These are phyloP conservation scores for Cryphonectria radicalis DNA, from an alignment of 2,329 filamentous ascomycete species.

Conservation along the genomic window DNA sequence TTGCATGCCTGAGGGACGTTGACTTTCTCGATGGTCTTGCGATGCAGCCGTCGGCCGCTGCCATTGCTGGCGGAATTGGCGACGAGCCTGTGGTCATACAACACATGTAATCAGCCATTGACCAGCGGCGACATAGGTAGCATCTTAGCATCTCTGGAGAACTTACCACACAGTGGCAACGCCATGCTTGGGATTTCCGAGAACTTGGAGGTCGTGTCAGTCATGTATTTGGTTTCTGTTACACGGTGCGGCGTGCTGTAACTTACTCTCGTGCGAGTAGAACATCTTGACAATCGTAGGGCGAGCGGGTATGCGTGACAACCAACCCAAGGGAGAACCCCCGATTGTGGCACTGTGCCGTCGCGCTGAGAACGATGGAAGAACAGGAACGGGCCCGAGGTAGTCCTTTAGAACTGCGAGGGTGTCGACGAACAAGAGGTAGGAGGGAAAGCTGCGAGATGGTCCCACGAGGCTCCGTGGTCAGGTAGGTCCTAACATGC, in stretches of 20 bases:
- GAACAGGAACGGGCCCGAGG: background rate
- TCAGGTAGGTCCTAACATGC: too few species aligned
- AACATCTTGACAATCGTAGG: slow-evolving; percentile 66
- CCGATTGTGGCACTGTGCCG: background rate
- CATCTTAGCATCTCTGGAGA: background rate
- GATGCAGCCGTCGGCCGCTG: slow-evolving; percentile 72
- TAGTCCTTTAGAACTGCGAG: background rate
- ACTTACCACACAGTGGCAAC: slow-evolving; percentile 91
- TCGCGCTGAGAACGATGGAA: background rate
- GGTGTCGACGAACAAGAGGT: background rate
- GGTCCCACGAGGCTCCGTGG: background rate
- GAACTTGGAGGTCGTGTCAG: slow-evolving; percentile 57
- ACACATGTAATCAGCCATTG: slow-evolving; percentile 7
- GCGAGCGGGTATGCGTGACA: slow-evolving; percentile 7
- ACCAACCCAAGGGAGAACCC: background rate
- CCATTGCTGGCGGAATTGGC: slow-evolving; percentile 83
- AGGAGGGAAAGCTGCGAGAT: background rate
- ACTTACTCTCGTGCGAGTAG: slow-evolving; percentile 90
- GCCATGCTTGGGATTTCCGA: slow-evolving; percentile 86
- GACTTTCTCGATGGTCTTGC: slow-evolving; percentile 87
- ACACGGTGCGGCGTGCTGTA: background rate
- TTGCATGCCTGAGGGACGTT: slow-evolving; percentile 84
- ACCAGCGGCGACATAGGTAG: background rate
- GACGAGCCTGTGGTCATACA: slow-evolving; percentile 69
- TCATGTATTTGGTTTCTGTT: slow-evolving; percentile 27